Evolutionary conservation across 352 stramenopile genomes (phyloP).

Genomic region (Thalassiosira mediterranea): DNA sequence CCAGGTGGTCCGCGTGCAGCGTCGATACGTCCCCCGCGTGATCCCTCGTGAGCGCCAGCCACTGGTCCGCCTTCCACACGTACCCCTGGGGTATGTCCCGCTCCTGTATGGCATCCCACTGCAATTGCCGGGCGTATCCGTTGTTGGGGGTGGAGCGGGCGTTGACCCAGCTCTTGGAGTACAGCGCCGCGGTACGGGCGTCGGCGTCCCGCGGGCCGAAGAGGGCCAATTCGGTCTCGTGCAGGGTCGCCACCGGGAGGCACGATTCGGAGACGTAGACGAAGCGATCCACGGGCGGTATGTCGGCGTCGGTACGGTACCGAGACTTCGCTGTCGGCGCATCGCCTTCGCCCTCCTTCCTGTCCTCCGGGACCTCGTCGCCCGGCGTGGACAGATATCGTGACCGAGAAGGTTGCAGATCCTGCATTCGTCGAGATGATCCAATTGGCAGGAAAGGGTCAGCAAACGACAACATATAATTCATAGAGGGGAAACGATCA

Average conservation of each 20-base stretch:
- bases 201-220: constrained; percentile 37
- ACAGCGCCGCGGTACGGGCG: background rate
- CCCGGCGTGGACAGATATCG: constrained; percentile 54
- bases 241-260: constrained; percentile 66
- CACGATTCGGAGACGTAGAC: constrained; percentile 82
- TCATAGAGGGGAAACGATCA: no score
- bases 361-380: background rate
- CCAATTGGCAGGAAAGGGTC: no score
- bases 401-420: constrained; percentile 46
- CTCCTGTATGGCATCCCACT: constrained; percentile 75
- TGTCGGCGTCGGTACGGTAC: no score
- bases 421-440: constrained; percentile 19
- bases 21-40: constrained; percentile 57
- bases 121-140: constrained; percentile 74
- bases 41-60: constrained; percentile 63
- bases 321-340: constrained; percentile 1
- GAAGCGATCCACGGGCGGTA: constrained; percentile 75
- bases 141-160: constrained; percentile 73
- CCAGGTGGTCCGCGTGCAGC: constrained; percentile 27
- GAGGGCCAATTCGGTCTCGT: constrained; percentile 51
- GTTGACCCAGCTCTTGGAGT: constrained; percentile 73
- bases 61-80: constrained; percentile 85
- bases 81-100: constrained; percentile 56
- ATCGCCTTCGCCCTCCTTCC: constrained; percentile 7
- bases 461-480: no score